phyloP scores from a whole-genome alignment of 345 rosid species.

The Acer negundo region DNA sequence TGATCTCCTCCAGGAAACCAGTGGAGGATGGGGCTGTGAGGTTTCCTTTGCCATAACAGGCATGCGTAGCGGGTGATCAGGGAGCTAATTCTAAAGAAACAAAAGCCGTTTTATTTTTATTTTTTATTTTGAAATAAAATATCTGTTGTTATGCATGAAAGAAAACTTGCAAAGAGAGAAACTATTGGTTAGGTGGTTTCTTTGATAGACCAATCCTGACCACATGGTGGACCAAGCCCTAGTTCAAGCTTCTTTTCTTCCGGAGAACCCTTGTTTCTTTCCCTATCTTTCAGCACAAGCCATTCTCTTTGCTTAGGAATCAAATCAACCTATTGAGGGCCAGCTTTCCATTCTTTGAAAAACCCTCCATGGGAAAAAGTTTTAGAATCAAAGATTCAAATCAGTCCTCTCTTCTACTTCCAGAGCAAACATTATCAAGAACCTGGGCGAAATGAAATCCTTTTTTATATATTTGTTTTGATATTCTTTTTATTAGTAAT shows the following conservation, averaged over 20 bases:
- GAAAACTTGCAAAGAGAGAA: not conserved
- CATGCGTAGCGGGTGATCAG: not conserved
- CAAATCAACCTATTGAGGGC: too few species aligned
- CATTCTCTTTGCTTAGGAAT: not conserved
- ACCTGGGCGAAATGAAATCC: too few species aligned
- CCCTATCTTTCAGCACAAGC: not conserved
- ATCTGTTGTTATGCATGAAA: not conserved
- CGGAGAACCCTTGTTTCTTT: not conserved
- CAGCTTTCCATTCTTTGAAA: too few species aligned
- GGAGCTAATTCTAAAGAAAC: not conserved
- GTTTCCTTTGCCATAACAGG: not conserved
- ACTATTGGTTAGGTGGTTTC: not conserved
- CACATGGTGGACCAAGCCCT: not conserved
- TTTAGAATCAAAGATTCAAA: too few species aligned
- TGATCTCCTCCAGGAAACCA: not conserved
- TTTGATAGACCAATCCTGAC: not conserved
- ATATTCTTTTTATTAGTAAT: too few species aligned
- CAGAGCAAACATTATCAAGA: too few species aligned
- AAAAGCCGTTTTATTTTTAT: not conserved
- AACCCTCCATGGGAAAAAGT: too few species aligned
- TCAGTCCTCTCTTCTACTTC: too few species aligned
- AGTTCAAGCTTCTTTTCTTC: not conserved
- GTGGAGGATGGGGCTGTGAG: not conserved
- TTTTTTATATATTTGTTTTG: too few species aligned
- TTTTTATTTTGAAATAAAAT: too few species aligned